These are phyloP conservation scores for Pichia sp. DNA, from an alignment of 1,139 yeast species.

Conservation along the genomic window DNA sequence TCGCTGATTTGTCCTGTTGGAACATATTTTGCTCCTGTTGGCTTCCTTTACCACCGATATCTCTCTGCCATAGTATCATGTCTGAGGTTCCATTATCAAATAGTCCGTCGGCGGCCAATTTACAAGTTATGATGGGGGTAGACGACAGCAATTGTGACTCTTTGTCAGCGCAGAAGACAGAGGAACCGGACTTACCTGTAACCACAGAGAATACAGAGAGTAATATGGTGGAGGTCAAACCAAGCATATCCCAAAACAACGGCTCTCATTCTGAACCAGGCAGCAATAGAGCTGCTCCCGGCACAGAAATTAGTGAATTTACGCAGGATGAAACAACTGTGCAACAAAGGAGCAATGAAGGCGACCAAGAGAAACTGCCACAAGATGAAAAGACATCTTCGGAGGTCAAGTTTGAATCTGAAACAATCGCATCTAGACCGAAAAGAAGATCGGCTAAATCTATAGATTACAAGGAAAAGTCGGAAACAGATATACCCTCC, in stretches of 20 bases:
- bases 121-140: neutral
- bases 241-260: neutral
- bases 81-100: neutral
- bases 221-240: neutral
- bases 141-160: neutral
- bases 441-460: slow-evolving; percentile 30
- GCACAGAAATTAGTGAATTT: neutral
- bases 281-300: neutral
- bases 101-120: neutral
- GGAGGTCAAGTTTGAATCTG: neutral
- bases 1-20: neutral
- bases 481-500: slow-evolving; percentile 26
- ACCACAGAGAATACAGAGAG: neutral
- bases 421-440: slow-evolving; percentile 24
- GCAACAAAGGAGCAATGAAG: neutral
- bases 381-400: neutral
- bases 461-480: slow-evolving; percentile 32
- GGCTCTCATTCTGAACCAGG: neutral
- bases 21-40: neutral
- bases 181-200: neutral
- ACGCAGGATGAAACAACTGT: neutral
- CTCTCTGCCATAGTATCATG: neutral
- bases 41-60: neutral
- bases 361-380: neutral
- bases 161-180: neutral